phyloP scores from a whole-genome alignment of 306 rosid genomes.

The Heteromeles arbutifolia region DNA sequence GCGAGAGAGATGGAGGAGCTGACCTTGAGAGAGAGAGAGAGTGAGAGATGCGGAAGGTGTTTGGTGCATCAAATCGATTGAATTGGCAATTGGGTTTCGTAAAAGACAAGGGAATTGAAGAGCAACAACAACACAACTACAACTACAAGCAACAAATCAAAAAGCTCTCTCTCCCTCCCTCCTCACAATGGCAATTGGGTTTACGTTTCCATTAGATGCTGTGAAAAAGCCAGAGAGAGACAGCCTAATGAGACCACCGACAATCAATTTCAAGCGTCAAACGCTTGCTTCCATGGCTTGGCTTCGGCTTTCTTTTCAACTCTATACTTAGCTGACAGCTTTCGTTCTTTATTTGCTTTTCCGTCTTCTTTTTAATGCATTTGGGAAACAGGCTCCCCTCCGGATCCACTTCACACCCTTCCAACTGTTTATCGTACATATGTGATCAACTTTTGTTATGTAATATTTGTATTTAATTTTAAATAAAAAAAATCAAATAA shows the following conservation, averaged over 20 bases:
- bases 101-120: conserved; percentile 32
- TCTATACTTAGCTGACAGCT: not conserved
- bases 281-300: conserved; percentile 17
- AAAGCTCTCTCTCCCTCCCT: not conserved
- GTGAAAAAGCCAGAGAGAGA: not conserved
- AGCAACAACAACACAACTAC: conserved; percentile 15
- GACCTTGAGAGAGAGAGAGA: conserved; percentile 50
- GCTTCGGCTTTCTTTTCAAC: conserved; percentile 2
- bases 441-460: no score
- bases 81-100: conserved; percentile 28
- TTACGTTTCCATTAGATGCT: conserved; percentile 27
- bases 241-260: conserved; percentile 42
- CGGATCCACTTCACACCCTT: no score
- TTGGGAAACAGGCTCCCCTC: no score
- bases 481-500: no score
- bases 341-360: not conserved
- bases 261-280: conserved; percentile 26
- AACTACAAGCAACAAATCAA: conserved; percentile 15
- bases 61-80: conserved; percentile 27
- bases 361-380: no score
- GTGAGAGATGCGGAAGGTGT: conserved; percentile 28
- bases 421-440: no score
- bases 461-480: no score
- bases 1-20: not conserved
- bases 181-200: no score